Percentiles rank a stretch among this genome's conserved stretches.
Conservation (phyloP, 2,329 filamentous ascomycete species). For the Ceratocystis huliohia region DNA sequence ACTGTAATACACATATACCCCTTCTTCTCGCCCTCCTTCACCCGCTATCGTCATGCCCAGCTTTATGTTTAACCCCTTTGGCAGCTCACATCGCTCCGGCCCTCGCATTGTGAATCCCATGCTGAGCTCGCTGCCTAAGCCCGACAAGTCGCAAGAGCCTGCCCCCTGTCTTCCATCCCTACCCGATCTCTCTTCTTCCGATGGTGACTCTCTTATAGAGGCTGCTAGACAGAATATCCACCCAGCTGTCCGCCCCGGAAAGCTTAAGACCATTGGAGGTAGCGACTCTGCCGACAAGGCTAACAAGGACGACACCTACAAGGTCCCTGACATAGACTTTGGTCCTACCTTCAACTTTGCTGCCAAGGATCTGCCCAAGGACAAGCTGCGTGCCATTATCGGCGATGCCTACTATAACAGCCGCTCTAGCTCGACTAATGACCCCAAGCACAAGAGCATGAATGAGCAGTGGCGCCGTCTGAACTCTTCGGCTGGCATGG, state of each 20-base stretch:
- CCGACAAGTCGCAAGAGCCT: neutral
- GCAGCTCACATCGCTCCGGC: conserved; percentile 16
- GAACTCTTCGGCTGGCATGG: conserved; percentile 11
- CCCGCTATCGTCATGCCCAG: conserved; percentile 9
- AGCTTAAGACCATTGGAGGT: conserved; percentile 65
- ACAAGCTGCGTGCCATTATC: conserved; percentile 16
- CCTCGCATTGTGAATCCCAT: conserved; percentile 19
- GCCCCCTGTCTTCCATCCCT: conserved; percentile 11
- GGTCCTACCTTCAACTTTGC: conserved; percentile 64
- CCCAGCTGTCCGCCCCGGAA: conserved; percentile 35
- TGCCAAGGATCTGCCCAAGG: conserved; percentile 23
- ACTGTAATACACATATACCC: neutral
- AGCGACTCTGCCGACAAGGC: conserved; percentile 22
- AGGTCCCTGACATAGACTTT: conserved; percentile 69
- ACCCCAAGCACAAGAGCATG: conserved; percentile 11
- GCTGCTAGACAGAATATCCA: conserved; percentile 42
- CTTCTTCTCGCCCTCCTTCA: neutral
- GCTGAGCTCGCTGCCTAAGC: conserved; percentile 11
- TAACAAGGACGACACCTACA: conserved; percentile 29
- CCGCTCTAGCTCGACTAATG: conserved; percentile 7
- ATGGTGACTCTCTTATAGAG: conserved; percentile 11
- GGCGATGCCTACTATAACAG: conserved; percentile 5
- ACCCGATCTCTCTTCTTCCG: conserved; percentile 13
- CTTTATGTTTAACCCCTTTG: conserved; percentile 16
- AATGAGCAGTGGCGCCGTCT: conserved; percentile 21